Evolutionary conservation across 1,284 basidiomycete genomes (phyloP), one percentile per base, ranked within the genome.

Genomic region (Somion occarium): DNA sequence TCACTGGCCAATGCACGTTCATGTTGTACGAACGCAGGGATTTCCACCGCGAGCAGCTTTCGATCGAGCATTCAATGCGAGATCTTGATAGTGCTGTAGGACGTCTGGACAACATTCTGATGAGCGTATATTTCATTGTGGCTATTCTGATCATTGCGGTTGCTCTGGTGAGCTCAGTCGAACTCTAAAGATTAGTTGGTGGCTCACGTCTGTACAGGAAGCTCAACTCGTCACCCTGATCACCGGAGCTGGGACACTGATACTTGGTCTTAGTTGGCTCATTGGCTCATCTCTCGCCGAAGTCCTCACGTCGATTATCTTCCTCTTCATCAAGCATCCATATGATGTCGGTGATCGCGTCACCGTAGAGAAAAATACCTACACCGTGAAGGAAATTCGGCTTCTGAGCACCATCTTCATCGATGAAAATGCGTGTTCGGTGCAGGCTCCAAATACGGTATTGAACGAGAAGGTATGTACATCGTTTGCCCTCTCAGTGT

Each of bases 31-130:
- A n/a, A n/a, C n/a, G n/a, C n/a, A n/a, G n/a, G n/a, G 85, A 91
- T 49, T 79, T 92, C 52, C 92, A 95, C 65, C 81, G 90, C 26
- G 93, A 96, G 62, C 83, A 93, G 55, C 69, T 93, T 38, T 85
- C 88, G 4, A 80, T 97, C 49, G 86, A 91, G 56, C 85, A 88
- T 61, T 91, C 88, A 11, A 93, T 98, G 91, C 80, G 85, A 38
- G 93, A 96, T 66, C 74, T 96, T 49, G 93, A 97, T 68, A 91
- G 89, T 53, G 93, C 92, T 3, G 91, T 94, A 25, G 84, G 88
- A 22, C 76, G 89, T 44, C 66, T 91, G 56, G 86, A 89, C 63
- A 86, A 88, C 59, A 88, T 90, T 53, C 68, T 85, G 48, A 85
- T 87, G 79, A 76, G 72, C 46, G 62, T 85, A 15, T 85, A 87